Conservation (phyloP, 768 basidiomycete genomes). For the Mycena haematopus region DNA sequence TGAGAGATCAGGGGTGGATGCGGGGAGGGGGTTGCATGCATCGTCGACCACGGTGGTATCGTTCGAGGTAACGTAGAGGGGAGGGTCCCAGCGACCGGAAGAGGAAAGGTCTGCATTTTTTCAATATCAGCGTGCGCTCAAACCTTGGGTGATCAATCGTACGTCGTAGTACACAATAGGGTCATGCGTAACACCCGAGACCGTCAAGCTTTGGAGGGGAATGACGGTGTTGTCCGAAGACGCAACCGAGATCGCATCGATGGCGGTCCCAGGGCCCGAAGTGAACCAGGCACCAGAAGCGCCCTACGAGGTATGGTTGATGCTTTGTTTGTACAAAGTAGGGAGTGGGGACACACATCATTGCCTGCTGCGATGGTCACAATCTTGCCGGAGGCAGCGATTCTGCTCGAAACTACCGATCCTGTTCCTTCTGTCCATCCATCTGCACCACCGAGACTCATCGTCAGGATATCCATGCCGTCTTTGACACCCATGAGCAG, state of each 20-base stretch:
- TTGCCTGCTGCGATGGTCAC: constrained; percentile 59
- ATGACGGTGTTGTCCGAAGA: constrained; percentile 24
- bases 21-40: constrained; percentile 50
- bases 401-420: constrained; percentile 53
- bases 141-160: background rate
- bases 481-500: constrained; percentile 46
- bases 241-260: constrained; percentile 47
- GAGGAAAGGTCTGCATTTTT: too few relatives aligned
- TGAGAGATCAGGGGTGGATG: constrained; percentile 45
- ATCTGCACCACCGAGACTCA: constrained; percentile 55
- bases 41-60: constrained; percentile 44
- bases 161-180: constrained; percentile 22
- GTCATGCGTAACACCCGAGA: constrained; percentile 20
- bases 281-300: constrained; percentile 51
- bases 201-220: constrained; percentile 22
- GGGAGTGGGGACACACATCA: background rate
- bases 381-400: constrained; percentile 52
- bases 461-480: constrained; percentile 56
- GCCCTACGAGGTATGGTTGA: too few relatives aligned
- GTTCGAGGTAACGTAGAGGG: constrained; percentile 50
- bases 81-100: constrained; percentile 37
- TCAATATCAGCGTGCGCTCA: too few relatives aligned
- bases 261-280: constrained; percentile 43
- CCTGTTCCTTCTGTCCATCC: constrained; percentile 55
- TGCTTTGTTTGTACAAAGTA: too few relatives aligned